Evolutionary conservation across 202 grass and related monocot genomes (phyloP).

Genomic region (Miscanthus sacchariflorus): DNA sequence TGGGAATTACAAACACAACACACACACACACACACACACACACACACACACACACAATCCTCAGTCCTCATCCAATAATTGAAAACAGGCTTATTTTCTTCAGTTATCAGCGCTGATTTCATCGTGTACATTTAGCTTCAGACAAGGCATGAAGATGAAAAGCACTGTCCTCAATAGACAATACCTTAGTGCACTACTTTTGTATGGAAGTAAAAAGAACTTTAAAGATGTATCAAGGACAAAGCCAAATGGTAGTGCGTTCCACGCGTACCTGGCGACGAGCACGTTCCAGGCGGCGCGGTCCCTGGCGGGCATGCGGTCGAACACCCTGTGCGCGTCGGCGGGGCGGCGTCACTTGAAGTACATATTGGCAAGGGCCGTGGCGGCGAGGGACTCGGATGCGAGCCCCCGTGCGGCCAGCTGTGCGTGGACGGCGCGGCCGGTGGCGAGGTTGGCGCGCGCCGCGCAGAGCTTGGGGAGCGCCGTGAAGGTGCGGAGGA

Average conservation of each 20-base stretch:
- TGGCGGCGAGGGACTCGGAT: constrained; percentile 61
- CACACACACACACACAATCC: no score
- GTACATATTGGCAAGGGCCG: constrained; percentile 72
- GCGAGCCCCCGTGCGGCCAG: constrained; percentile 54
- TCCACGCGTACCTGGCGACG: constrained; percentile 17
- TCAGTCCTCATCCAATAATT: no score
- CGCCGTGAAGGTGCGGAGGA: constrained; percentile 70
- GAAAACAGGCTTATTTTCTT: no score
- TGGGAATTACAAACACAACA: no score
- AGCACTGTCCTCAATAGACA: no score
- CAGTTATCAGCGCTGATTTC: no score
- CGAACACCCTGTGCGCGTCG: constrained; percentile 78
- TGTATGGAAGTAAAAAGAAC: no score
- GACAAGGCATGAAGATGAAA: no score
- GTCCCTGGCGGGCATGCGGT: constrained; percentile 68
- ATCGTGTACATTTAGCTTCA: no score
- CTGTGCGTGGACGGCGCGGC: constrained; percentile 73
- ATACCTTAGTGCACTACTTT: constrained; percentile 27
- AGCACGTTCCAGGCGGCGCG: constrained; percentile 76
- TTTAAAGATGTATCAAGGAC: no score
- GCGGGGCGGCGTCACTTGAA: constrained; percentile 65
- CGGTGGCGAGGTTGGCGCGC: constrained; percentile 56
- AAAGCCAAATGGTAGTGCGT: not conserved
- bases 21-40: no score
- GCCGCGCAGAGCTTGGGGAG: constrained; percentile 74